Percentiles rank a stretch among this genome's conserved stretches.
These are phyloP conservation scores for Solanum pinnatisectum DNA, from an alignment of 257 asterid species.

Conservation along the genomic window DNA sequence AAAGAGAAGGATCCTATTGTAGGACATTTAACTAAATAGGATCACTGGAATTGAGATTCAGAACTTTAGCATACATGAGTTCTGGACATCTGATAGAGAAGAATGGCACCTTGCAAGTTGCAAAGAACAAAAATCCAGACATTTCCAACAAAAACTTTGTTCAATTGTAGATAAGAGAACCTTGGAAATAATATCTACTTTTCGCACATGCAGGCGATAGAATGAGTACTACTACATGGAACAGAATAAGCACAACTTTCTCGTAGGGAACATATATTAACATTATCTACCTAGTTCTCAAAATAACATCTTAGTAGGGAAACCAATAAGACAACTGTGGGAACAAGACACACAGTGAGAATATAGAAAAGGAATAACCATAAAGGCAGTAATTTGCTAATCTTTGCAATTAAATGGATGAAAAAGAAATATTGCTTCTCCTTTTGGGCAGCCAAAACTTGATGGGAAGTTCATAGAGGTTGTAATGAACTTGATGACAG, in stretches of 20 bases:
- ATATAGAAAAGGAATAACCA: background rate
- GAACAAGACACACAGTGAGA: background rate
- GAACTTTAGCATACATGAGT: background rate
- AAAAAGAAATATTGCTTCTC: background rate
- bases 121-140: background rate
- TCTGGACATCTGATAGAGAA: background rate
- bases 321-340: background rate
- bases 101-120: background rate
- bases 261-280: background rate
- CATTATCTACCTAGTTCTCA: background rate
- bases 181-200: background rate
- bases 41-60: background rate
- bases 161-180: background rate
- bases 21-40: background rate
- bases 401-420: background rate
- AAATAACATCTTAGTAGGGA: background rate
- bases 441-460: background rate
- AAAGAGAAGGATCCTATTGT: background rate
- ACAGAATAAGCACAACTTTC: background rate
- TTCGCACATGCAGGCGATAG: background rate
- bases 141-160: background rate
- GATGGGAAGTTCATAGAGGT: background rate
- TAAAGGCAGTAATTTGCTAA: background rate
- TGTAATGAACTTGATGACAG: background rate
- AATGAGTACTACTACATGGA: background rate